phyloP scores from a whole-genome alignment of 164 flowering plant species.

The Malania oleifera region DNA sequence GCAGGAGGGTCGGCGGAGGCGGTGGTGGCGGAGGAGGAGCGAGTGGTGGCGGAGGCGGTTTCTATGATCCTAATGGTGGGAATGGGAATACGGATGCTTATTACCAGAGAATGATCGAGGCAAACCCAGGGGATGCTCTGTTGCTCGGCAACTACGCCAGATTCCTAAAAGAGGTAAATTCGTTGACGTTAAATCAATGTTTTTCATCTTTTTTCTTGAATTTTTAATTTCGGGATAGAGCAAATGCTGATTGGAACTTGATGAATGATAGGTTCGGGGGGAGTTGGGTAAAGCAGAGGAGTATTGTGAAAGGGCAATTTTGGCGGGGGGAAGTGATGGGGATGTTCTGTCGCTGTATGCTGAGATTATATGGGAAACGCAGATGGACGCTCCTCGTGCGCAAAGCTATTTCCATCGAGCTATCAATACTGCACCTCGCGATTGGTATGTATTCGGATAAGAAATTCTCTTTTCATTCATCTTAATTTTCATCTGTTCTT shows the following conservation, averaged over 20 bases:
- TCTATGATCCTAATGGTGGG: slow-evolving; percentile 16
- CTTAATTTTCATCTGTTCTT: no score
- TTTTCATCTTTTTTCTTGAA: no score
- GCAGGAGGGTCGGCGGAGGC: slow-evolving; percentile 23
- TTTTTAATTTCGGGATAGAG: no score
- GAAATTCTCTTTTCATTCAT: no score
- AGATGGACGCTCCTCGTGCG: slow-evolving; percentile 32
- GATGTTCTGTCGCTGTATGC: slow-evolving; percentile 37
- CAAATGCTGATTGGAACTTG: not conserved
- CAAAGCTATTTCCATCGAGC: slow-evolving; percentile 39
- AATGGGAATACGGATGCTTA: slow-evolving; percentile 34
- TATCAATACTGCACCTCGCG: slow-evolving; percentile 34
- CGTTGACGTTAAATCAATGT: not conserved
- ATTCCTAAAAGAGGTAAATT: slow-evolving; percentile 53
- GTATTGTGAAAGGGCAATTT: slow-evolving; percentile 44
- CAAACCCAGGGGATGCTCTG: slow-evolving; percentile 47
- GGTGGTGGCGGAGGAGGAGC: slow-evolving; percentile 19
- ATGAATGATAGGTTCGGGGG: slow-evolving; percentile 22
- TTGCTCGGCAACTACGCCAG: slow-evolving; percentile 53
- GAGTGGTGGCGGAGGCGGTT: slow-evolving; percentile 18
- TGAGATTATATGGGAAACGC: slow-evolving; percentile 38
- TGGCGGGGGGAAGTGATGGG: slow-evolving; percentile 36
- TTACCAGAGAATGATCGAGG: slow-evolving; percentile 53
- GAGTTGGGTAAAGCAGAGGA: slow-evolving; percentile 44
- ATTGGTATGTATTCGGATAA: slow-evolving; percentile 34